These are phyloP conservation scores for Lipomyces sp. DNA, from an alignment of 805 yeast genomes.

Conservation along the genomic window DNA sequence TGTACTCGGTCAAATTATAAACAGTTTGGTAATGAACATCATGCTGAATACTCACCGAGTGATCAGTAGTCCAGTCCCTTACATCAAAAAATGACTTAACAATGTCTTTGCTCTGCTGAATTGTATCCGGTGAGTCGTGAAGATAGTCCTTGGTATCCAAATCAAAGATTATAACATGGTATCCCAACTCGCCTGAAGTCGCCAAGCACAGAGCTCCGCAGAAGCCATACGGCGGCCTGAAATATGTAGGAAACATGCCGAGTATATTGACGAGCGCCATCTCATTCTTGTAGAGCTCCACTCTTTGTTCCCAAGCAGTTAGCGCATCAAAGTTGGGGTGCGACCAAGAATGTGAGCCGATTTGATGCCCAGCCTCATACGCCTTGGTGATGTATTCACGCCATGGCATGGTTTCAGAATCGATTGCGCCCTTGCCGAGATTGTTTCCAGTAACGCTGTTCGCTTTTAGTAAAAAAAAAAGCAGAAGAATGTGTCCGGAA, in stretches of 20 bases:
- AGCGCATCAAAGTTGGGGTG: conserved; percentile 22
- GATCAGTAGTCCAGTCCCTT: conserved; percentile 6
- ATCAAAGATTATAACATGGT: conserved; percentile 29
- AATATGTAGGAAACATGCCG: conserved; percentile 29
- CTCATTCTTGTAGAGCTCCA: conserved; percentile 28
- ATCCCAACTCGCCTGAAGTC: conserved; percentile 25
- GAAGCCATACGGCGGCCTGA: conserved; percentile 29
- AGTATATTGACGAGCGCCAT: conserved; percentile 29
- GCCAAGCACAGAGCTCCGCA: conserved; percentile 21
- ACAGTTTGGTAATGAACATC: conserved; percentile 32
- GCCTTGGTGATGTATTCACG: conserved; percentile 16
- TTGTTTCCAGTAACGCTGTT: conserved; percentile 30
- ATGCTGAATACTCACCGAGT: conserved; percentile 20
- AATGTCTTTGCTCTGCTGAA: conserved; percentile 25
- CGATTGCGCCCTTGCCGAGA: conserved; percentile 30
- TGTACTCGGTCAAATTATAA: conserved; percentile 25
- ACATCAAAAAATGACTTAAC: conserved; percentile 13
- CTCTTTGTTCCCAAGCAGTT: conserved; percentile 9
- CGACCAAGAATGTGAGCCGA: conserved; percentile 34
- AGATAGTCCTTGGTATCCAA: conserved; percentile 30
- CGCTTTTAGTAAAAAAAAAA: background rate
- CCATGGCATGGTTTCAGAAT: conserved; percentile 13
- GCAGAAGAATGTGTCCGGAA: background rate
- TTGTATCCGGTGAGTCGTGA: conserved; percentile 13
- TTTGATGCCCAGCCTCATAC: conserved; percentile 27